phyloP scores from a whole-genome alignment of 2,329 filamentous ascomycete genomes.

The Alternaria hordeiaustralica region DNA sequence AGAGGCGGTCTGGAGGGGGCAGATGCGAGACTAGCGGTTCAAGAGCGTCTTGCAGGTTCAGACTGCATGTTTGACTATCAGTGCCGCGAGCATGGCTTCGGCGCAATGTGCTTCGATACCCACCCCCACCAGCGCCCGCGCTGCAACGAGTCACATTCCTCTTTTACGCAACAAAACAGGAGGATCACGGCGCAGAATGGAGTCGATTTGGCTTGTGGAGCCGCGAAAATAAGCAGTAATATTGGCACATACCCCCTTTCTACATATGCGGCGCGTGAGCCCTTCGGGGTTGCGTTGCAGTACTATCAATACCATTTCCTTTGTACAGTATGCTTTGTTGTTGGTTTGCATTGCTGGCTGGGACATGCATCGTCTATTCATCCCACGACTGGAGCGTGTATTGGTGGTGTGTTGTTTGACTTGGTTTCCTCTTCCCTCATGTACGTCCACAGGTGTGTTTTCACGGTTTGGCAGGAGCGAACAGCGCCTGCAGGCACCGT shows the following conservation, averaged over 20 bases:
- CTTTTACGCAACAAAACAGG: constrained; percentile 16
- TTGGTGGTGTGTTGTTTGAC: constrained; percentile 18
- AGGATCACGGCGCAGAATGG: constrained; percentile 14
- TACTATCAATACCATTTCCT: constrained; percentile 39
- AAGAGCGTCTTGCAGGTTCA: constrained; percentile 2
- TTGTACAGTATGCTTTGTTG: constrained; percentile 33
- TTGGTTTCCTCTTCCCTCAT: constrained; percentile 9
- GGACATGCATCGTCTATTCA: constrained; percentile 19
- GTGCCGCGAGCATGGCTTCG: constrained; percentile 4
- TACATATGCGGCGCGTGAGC: constrained; percentile 14
- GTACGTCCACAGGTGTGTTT: constrained; percentile 3
- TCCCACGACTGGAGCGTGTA: constrained; percentile 27
- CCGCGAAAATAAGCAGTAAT: constrained; percentile 38
- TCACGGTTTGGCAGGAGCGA: constrained; percentile 5
- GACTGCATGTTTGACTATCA: neutral
- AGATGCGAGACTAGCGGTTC: constrained; percentile 1
- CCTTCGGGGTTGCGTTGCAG: constrained; percentile 6
- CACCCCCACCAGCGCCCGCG: neutral
- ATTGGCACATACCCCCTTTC: constrained; percentile 35
- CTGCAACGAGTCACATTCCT: constrained; percentile 4
- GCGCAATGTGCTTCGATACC: constrained; percentile 5
- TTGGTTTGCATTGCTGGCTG: constrained; percentile 42
- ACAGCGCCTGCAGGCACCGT: constrained; percentile 6
- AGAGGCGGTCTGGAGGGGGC: constrained; percentile 21
- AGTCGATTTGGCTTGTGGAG: constrained; percentile 13